These are phyloP conservation scores for Tulasnella calospora DNA, from an alignment of 768 basidiomycete species.

Conservation along the genomic window DNA sequence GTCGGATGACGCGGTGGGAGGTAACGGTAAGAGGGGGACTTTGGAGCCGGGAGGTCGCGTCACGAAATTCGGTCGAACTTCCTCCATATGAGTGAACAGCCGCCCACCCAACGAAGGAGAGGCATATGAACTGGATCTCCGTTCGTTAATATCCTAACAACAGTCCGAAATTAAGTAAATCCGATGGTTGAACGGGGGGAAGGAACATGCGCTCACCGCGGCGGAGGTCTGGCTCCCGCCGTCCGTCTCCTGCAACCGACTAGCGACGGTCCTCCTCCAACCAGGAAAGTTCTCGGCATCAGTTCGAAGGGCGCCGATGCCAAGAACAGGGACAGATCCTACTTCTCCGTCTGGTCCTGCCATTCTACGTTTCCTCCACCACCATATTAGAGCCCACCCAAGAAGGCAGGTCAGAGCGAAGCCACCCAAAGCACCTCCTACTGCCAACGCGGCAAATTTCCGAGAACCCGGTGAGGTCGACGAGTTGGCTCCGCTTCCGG, in stretches of 20 bases:
- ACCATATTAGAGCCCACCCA: conserved; percentile 9
- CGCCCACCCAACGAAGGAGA: not conserved
- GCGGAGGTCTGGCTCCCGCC: not conserved
- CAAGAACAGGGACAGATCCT: not conserved
- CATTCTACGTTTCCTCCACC: not conserved
- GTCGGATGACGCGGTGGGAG: not conserved
- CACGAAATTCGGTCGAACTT: not conserved
- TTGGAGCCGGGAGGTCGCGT: not conserved
- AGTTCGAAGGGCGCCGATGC: not conserved
- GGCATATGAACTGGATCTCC: not conserved
- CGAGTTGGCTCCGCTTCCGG: not conserved
- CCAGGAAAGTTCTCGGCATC: conserved; percentile 22
- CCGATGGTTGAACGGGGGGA: not conserved
- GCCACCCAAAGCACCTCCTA: conserved; percentile 13
- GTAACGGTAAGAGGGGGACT: not conserved
- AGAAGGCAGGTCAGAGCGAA: conserved; percentile 18
- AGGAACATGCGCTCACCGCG: not conserved
- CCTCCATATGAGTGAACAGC: not conserved
- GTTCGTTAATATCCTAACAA: not conserved
- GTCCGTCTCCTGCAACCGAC: not conserved
- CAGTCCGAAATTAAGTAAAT: not conserved
- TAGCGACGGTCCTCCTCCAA: conserved; percentile 2
- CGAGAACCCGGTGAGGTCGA: not conserved
- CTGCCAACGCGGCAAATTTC: conserved; percentile 4
- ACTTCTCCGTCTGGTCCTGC: not conserved